Conservation (phyloP, 2,329 filamentous ascomycete species). For the Purpureocillium takamizusanense region DNA sequence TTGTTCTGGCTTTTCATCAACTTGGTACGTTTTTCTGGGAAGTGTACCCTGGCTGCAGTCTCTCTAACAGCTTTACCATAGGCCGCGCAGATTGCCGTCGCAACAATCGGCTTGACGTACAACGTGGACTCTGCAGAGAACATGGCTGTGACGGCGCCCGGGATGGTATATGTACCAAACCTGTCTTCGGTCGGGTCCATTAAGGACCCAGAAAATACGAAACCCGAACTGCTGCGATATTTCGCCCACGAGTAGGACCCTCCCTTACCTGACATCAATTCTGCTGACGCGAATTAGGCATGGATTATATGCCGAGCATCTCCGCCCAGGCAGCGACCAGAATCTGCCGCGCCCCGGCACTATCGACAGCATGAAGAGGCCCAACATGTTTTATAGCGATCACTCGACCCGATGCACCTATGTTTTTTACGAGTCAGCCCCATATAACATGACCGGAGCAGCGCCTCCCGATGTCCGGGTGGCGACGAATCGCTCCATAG, state of each 20-base stretch:
- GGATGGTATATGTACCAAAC: conserved; percentile 25
- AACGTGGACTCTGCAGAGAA: conserved; percentile 27
- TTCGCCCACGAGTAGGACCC: conserved; percentile 24
- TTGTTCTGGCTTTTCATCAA: conserved; percentile 13
- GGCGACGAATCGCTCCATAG: conserved; percentile 23
- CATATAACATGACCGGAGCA: background rate
- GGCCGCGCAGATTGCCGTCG: conserved; percentile 32
- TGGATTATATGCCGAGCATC: no score
- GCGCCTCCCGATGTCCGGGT: conserved; percentile 10
- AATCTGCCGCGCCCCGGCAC: conserved; percentile 9
- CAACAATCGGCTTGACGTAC: conserved; percentile 32
- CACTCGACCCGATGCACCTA: conserved; percentile 9
- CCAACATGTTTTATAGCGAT: no score
- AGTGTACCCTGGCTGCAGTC: no score
- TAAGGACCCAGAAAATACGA: no score
- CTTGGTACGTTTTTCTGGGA: conserved; percentile 1
- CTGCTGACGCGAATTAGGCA: no score
- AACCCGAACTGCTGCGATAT: no score
- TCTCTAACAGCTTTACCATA: no score
- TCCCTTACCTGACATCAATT: no score
- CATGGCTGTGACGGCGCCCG: conserved; percentile 19
- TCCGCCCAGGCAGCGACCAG: conserved; percentile 26
- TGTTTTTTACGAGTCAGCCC: conserved; percentile 25
- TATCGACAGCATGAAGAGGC: no score
- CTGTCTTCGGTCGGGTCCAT: no score